Conservation (phyloP, 805 yeast genomes). For the Candida tallmaniae region DNA sequence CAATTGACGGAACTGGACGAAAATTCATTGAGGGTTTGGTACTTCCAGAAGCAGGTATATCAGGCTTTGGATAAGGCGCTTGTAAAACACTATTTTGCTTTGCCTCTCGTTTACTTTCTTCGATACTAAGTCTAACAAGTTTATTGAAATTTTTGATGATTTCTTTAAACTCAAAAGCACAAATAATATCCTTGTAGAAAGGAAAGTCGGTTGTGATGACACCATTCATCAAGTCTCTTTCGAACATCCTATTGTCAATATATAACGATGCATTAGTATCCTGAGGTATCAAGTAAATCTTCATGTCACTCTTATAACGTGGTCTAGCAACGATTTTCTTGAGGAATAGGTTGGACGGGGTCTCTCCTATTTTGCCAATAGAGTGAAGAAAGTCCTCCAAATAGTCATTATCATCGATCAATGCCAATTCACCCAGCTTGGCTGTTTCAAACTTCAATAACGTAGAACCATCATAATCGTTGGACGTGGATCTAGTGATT, state of each 20-base stretch:
- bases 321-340: conserved; percentile 60
- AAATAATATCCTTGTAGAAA: conserved; percentile 13
- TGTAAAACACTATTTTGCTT: too few relatives aligned
- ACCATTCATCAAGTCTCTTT: conserved; percentile 48
- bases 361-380: conserved; percentile 38
- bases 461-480: conserved; percentile 48
- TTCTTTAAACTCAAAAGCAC: conserved; percentile 16
- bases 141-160: conserved; percentile 7
- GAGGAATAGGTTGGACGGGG: conserved; percentile 45
- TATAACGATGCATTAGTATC: conserved; percentile 35
- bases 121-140: not conserved
- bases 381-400: conserved; percentile 33
- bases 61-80: too few relatives aligned
- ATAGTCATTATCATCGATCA: conserved; percentile 47
- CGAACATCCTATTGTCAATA: conserved; percentile 46
- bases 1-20: too few relatives aligned
- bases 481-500: conserved; percentile 52
- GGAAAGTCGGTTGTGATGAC: conserved; percentile 34
- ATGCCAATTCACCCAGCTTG: conserved; percentile 45
- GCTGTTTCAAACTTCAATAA: conserved; percentile 53
- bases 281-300: conserved; percentile 51
- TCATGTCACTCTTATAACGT: conserved; percentile 59
- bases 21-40: too few relatives aligned
- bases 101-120: too few relatives aligned
- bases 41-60: too few relatives aligned